Evolutionary conservation across 371 early-diverging fungal species (phyloP), one percentile per base, ranked within the genome.

Genomic region (Mucor mucedo): DNA sequence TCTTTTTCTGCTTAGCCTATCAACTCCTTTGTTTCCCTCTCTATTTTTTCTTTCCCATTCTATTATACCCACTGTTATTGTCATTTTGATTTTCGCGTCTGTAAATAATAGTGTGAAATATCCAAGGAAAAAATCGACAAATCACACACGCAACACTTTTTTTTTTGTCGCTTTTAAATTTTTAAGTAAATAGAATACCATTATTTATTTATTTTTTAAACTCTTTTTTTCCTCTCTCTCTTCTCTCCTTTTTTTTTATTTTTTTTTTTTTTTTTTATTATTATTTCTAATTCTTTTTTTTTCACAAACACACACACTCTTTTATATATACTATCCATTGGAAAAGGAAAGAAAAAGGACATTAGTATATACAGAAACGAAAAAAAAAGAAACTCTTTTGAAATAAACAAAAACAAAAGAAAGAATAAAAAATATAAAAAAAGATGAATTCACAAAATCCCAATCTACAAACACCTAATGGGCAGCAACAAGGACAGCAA

Each of bases 391-490:
- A 35, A 49, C 41, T 41, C 56, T 29, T 55, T 55, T 29, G 21
- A 21, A 21, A 21, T 21, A 21, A 21, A 21, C 21, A 21, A 21
- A 21, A 21, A 21, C 21, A 21, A 21, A 21, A 21, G 21, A 45
- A 45, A 28, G 42, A n/a, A 27, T 49, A 45, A 8, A 8, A 35
- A 2, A 49, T 35, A 28, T 33, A 27, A 50, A 28, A 35, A 29
- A 52, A 58, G 54, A 58, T 65, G 65, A 58, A 58, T 58, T 44
- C 58, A 45, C 57, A 54, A 39, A 58, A 49, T 54, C 33, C 60
- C n/a, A 63, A 57, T 50, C 42, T 54, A 50, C 62, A 53, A 54
- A 39, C 54, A 62, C 44, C 61, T 27, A 58, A 35, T 49, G 59
- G 59, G 13, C 59, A 48, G 42, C 44, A 35, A 14, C 48, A 53